Evolutionary conservation across 805 yeast genomes (phyloP).

Genomic region (Wickerhamiella nectarea): DNA sequence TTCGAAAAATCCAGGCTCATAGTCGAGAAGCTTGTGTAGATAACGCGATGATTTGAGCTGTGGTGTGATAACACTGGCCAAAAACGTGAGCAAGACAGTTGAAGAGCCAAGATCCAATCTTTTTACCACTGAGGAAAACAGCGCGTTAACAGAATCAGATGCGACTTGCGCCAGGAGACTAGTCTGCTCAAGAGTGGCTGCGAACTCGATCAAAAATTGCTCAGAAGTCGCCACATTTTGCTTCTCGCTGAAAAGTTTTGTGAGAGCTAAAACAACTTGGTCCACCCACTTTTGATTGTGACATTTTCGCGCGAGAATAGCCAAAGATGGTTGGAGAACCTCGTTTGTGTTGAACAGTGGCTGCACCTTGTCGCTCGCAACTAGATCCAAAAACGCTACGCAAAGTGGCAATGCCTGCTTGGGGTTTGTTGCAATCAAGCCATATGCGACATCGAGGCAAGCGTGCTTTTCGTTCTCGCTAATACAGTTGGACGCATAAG

Average conservation of each 20-base stretch:
- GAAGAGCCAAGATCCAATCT: conserved; percentile 39
- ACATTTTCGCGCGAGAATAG: background rate
- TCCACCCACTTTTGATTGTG: conserved; percentile 13
- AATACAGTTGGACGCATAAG: conserved; percentile 11
- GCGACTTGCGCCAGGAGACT: conserved; percentile 10
- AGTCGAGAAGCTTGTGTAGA: conserved; percentile 46
- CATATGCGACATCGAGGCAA: conserved; percentile 33
- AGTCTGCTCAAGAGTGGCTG: background rate
- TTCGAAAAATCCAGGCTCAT: conserved; percentile 4
- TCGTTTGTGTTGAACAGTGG: background rate
- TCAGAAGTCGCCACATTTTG: background rate
- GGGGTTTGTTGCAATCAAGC: conserved; percentile 67
- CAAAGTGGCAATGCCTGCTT: conserved; percentile 11
- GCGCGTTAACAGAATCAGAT: conserved; percentile 20
- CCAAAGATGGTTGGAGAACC: background rate
- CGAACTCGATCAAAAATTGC: background rate
- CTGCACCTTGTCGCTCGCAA: background rate
- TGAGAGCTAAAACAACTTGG: conserved; percentile 15
- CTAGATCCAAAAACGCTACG: background rate
- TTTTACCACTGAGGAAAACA: conserved; percentile 22
- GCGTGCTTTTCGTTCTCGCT: conserved; percentile 33
- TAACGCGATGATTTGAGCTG: conserved; percentile 34
- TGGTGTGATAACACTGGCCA: conserved; percentile 10
- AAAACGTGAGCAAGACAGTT: background rate
- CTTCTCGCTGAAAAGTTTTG: conserved; percentile 13